phyloP scores from a whole-genome alignment of 768 basidiomycete species.

The Dacryopinax spathularia region DNA sequence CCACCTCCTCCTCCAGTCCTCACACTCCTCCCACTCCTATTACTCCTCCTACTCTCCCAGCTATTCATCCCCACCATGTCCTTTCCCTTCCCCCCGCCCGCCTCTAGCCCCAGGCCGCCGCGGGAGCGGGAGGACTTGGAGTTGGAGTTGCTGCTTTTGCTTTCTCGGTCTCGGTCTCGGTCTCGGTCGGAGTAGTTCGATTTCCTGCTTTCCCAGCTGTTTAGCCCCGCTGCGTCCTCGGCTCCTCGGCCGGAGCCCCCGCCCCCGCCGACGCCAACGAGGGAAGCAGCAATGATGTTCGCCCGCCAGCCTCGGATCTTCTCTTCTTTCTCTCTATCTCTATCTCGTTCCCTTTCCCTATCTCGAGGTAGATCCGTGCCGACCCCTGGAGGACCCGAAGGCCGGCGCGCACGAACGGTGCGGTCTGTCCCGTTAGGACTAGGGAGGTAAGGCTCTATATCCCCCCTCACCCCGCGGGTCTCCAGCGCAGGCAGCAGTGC shows the following conservation, averaged over 20 bases:
- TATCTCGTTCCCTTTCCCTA: no score
- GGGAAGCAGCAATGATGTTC: background rate
- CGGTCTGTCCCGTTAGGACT: constrained; percentile 3
- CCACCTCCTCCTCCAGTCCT: no score
- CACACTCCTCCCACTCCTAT: constrained; percentile 8
- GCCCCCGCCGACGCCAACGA: background rate
- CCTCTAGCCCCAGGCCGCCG: background rate
- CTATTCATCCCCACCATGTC: constrained; percentile 5
- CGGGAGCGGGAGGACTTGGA: no score
- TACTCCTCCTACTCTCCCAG: constrained; percentile 11
- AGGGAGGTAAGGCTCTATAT: background rate
- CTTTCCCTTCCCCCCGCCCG: background rate
- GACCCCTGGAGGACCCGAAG: background rate
- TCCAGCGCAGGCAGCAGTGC: background rate
- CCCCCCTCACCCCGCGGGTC: background rate
- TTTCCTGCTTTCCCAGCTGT: constrained; percentile 1
- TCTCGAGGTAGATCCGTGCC: no score
- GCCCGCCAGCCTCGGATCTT: constrained; percentile 14
- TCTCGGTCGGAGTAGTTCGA: background rate
- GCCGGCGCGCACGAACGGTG: background rate
- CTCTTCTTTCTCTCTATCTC: constrained; percentile 15
- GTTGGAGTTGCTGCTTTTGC: no score
- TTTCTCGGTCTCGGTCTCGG: background rate
- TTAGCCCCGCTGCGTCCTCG: background rate
- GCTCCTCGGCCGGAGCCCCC: no score